Base-by-base conservation (phyloP, 306 rosid species). In the Prunus padus region DNA sequence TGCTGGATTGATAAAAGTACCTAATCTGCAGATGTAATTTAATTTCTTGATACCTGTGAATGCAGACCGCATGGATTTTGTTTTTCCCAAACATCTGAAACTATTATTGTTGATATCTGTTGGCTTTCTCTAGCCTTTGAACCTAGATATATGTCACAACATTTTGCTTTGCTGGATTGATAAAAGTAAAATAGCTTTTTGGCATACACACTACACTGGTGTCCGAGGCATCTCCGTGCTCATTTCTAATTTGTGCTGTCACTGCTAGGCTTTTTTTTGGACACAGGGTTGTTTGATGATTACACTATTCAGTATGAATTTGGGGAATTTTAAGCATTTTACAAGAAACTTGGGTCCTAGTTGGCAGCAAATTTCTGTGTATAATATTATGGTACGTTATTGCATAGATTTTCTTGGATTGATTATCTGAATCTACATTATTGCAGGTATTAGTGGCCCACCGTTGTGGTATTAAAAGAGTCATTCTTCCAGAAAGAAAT, bases 381-480 rank as follows among this genome's bases (percentile, higher is more conserved):
- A 4, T 33, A 20, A 54, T 54, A 33, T 20, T 37, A 5, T 54
- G 74, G 49, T 55, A 14, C 46, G 63, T 49, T 2, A 12, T 10
- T 50, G 54, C 22, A 22, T 18, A 65, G 5, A 57, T 42, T 15
- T 37, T 55, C 10, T 65, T 5, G 45, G 30, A 42, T 59, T 72
- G 64, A 74, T 65, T 42, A 56, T 81, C 28, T 65, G 57, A 44
- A 77, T 79, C 57, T 63, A n/a, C 62, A 51, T 74, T 69, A 23
- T 22, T 79, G 78, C 88, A 95, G 99, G 86, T 95, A 83, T 86
- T 95, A 87, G 99, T 97, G 61, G 99, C 99, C 15, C 97, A 92
- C 70, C 93, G 97, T 69, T 84, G 69, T 69, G 97, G 99, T 71
- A 89, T 95, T 70, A 95, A 83, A 81, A 90, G 99, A 74, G 91